Base-by-base conservation (phyloP, 1,284 basidiomycete genomes). In the Caloboletus inedulis region DNA sequence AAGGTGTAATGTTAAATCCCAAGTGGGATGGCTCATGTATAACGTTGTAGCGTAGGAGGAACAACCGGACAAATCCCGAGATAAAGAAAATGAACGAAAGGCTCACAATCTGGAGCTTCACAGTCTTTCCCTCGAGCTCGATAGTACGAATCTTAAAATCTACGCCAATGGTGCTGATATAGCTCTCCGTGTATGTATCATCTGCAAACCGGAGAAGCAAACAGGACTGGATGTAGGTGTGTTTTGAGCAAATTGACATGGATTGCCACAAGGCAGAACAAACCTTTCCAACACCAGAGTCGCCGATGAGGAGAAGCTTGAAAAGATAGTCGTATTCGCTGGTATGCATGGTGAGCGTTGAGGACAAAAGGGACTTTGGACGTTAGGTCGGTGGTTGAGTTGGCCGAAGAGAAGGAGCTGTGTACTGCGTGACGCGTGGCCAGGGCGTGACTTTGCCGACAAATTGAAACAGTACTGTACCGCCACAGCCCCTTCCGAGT, bases 101-200 rank as follows among this genome's bases (percentile, higher is more conserved):
- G 84, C 94, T 77, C 70, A 98, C 95, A 74, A 99, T 99, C 77
- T 99, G 97, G 56, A 99, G 84, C 75, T 99, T 99, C 68, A 99
- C 94, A 2, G 94, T 98, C 91, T 98, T 99, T 61, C 96, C 96
- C 73, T 99, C 97, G 51, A 99, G 82, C 75, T 99, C 97, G 72
- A 99, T 98, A 44, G 97, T 99, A 64, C 97, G 84, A 77, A 99
- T 99, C 89, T 99, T 99, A 81, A 99, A 99, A 79, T 99, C 97
- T 55, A 99, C 94, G 60, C 96, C 96, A 74, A 99, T 99, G 29
- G 96, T 99, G 60, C 90, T 94, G 74, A 99, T 98, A 77, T 98
- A 99, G 68, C 91, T 94, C 74, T 98, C 95, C 51, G 97, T 99
- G 81, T 98, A 99, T 54, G 96, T 96, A 74, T 99, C 97, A 75